Evolutionary conservation across 2,329 filamentous ascomycete species (phyloP).

Genomic region (Xylariaceae sp.): DNA sequence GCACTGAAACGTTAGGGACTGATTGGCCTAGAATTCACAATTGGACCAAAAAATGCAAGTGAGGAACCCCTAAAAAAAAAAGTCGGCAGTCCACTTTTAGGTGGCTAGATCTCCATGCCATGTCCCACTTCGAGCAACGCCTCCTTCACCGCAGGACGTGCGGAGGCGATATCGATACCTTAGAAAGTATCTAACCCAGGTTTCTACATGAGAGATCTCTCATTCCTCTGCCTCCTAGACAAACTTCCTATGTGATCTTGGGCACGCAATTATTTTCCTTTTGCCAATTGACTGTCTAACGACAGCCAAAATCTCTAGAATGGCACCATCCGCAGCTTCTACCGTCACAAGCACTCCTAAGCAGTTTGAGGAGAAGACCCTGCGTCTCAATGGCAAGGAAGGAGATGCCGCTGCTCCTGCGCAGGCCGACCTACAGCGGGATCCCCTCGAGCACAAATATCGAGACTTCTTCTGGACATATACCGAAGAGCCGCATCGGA

Average conservation of each 20-base stretch:
- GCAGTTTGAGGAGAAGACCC: slow-evolving; percentile 15
- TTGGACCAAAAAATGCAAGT: no score
- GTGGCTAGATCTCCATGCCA: slow-evolving; percentile 1
- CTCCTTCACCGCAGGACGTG: slow-evolving; percentile 8
- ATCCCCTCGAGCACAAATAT: slow-evolving; percentile 37
- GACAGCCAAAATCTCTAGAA: slow-evolving; percentile 6
- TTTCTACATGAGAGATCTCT: slow-evolving; percentile 1
- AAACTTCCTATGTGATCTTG: slow-evolving; percentile 1
- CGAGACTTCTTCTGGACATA: slow-evolving; percentile 96
- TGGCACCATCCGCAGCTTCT: slow-evolving; percentile 24
- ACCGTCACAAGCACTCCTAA: slow-evolving; percentile 22
- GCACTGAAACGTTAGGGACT: slow-evolving; percentile 1
- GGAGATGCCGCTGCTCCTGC: slow-evolving; percentile 7
- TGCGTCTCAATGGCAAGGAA: slow-evolving; percentile 19
- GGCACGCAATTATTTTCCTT: neutral
- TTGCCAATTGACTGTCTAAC: no score
- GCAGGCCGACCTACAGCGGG: slow-evolving; percentile 25
- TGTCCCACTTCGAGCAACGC: slow-evolving; percentile 6
- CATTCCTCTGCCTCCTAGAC: neutral
- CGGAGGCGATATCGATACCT: no score
- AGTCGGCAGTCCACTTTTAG: slow-evolving; percentile 7
- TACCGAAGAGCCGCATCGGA: slow-evolving; percentile 94
- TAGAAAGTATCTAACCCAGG: no score
- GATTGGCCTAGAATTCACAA: slow-evolving; percentile 15
- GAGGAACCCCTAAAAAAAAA: slow-evolving; percentile 5